phyloP scores from a whole-genome alignment of 257 asterid species.

The Phtheirospermum japonicum region DNA sequence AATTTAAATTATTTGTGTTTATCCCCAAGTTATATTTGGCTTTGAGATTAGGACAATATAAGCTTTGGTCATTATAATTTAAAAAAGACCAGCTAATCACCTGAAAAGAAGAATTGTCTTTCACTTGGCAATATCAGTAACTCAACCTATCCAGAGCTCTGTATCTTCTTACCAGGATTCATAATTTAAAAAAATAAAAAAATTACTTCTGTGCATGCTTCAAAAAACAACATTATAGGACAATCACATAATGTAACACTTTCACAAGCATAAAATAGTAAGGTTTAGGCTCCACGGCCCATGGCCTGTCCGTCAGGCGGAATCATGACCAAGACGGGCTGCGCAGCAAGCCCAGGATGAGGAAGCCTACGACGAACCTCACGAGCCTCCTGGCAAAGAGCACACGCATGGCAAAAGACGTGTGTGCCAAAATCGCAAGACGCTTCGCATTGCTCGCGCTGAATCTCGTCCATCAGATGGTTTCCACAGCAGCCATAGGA shows the following conservation, averaged over 20 bases:
- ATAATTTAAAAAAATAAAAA: background rate
- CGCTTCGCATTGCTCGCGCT: slow-evolving; percentile 67
- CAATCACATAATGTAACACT: too few relatives aligned
- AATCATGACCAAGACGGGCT: slow-evolving; percentile 57
- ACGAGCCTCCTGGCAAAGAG: slow-evolving; percentile 89
- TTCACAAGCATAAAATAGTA: background rate
- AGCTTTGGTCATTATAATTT: too few relatives aligned
- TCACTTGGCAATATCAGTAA: too few relatives aligned
- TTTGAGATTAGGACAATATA: too few relatives aligned
- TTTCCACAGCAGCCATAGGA: slow-evolving; percentile 55
- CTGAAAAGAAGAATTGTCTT: too few relatives aligned
- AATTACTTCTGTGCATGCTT: background rate
- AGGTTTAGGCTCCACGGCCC: slow-evolving; percentile 44
- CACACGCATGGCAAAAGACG: slow-evolving; percentile 67
- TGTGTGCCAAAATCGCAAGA: slow-evolving; percentile 74
- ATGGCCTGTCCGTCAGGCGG: slow-evolving; percentile 68
- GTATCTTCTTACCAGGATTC: background rate
- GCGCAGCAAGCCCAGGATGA: slow-evolving; percentile 63
- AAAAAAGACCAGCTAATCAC: too few relatives aligned
- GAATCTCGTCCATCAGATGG: slow-evolving; percentile 56
- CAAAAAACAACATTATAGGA: too few relatives aligned
- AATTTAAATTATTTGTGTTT: too few relatives aligned
- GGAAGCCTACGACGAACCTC: slow-evolving; percentile 86
- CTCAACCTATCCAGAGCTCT: too few relatives aligned
- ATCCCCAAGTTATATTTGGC: too few relatives aligned